Conservation (phyloP, 768 basidiomycete species). For the Tubosaeta brunneosetosa region DNA sequence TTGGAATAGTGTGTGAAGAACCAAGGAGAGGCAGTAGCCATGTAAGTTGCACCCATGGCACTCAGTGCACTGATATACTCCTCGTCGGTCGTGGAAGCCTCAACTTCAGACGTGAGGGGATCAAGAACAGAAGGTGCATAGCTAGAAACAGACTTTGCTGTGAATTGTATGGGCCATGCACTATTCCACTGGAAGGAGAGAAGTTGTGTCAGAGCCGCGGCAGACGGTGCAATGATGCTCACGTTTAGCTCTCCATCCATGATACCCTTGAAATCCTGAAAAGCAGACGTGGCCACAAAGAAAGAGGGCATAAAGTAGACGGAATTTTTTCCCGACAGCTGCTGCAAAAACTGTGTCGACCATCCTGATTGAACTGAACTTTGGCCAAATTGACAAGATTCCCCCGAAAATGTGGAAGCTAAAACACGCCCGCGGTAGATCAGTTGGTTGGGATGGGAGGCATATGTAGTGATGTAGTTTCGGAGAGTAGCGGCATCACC, state of each 20-base stretch:
- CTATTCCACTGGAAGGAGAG: conserved; percentile 60
- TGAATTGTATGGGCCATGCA: conserved; percentile 71
- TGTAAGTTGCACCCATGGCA: conserved; percentile 34
- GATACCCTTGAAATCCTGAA: conserved; percentile 42
- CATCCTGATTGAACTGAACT: conserved; percentile 49
- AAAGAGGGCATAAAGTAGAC: conserved; percentile 68
- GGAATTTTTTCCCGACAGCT: conserved; percentile 40
- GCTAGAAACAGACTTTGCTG: conserved; percentile 15
- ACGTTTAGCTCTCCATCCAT: conserved; percentile 62
- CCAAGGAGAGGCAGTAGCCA: conserved; percentile 63
- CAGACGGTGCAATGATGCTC: conserved; percentile 17
- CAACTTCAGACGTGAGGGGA: conserved; percentile 35
- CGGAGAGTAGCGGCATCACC: conserved; percentile 49
- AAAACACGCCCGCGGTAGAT: conserved; percentile 44
- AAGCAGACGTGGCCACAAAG: conserved; percentile 52
- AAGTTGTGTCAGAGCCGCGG: conserved; percentile 9
- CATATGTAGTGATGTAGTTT: conserved; percentile 49
- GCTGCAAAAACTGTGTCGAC: conserved; percentile 48
- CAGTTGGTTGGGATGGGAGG: conserved; percentile 57
- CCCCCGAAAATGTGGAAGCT: conserved; percentile 70
- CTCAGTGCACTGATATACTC: conserved; percentile 46
- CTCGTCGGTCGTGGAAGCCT: conserved; percentile 48
- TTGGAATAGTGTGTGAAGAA: conserved; percentile 77
- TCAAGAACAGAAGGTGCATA: conserved; percentile 16
- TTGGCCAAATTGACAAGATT: conserved; percentile 64